phyloP scores from a whole-genome alignment of 768 basidiomycete genomes.

The Zangia roseola region DNA sequence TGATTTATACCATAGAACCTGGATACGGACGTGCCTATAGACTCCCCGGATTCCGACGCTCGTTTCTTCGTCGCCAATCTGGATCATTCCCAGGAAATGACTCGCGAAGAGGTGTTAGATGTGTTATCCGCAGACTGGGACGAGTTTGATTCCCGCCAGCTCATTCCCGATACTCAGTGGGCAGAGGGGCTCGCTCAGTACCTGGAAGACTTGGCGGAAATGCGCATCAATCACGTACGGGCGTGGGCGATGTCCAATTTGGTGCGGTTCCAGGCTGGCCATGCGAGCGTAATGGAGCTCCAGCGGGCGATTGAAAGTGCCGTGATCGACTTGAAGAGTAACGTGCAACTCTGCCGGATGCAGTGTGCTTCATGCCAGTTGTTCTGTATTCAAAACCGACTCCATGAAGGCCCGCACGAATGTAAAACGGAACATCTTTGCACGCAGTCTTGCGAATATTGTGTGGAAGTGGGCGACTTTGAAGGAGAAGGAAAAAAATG shows the following conservation, averaged over 20 bases:
- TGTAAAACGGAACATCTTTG: slow-evolving; percentile 53
- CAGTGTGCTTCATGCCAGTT: slow-evolving; percentile 52
- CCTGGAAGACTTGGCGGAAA: slow-evolving; percentile 40
- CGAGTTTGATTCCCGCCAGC: slow-evolving; percentile 31
- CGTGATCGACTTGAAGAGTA: slow-evolving; percentile 46
- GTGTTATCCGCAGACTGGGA: slow-evolving; percentile 32
- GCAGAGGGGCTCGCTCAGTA: slow-evolving; percentile 36
- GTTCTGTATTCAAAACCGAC: slow-evolving; percentile 44
- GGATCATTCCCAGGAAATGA: slow-evolving; percentile 13
- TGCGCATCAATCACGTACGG: slow-evolving; percentile 46
- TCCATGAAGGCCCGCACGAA: slow-evolving; percentile 47
- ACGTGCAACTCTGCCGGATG: slow-evolving; percentile 49
- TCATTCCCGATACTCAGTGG: slow-evolving; percentile 43
- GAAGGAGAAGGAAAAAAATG: slow-evolving; percentile 39
- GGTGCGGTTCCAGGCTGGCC: slow-evolving; percentile 43
- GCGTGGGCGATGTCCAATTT: slow-evolving; percentile 52
- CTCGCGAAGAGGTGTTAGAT: slow-evolving; percentile 10
- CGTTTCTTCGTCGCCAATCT: slow-evolving; percentile 33
- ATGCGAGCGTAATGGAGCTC: slow-evolving; percentile 46
- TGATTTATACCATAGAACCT: slow-evolving; percentile 40
- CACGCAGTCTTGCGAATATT: slow-evolving; percentile 42
- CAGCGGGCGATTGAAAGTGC: slow-evolving; percentile 43
- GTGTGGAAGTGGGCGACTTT: slow-evolving; percentile 32
- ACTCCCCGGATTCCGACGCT: slow-evolving; percentile 34
- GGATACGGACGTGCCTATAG: slow-evolving; percentile 47